Base-by-base conservation (phyloP, 257 asterid species). In the Buddleja alternifolia region DNA sequence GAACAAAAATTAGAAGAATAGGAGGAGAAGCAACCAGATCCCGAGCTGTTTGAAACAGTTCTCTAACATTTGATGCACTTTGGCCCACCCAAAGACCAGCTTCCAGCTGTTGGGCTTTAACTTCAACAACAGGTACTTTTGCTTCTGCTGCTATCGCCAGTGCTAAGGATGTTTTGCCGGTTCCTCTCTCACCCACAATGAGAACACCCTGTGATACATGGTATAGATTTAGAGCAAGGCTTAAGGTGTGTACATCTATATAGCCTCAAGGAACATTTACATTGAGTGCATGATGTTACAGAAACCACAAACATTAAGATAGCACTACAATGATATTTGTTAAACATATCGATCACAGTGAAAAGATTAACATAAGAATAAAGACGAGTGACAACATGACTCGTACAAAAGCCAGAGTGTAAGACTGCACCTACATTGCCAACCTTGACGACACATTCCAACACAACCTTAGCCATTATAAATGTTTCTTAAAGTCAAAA, bases 131-230 rank as follows among this genome's bases (percentile, higher is more conserved):
- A 40, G 99, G 99, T 54, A 93, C 99, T 80, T 82, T 93, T 16
- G 99, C 97, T 81, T 93, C 97, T 37, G 97, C 96, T 15, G 99
- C 97, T 70, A 93, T 90, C 63, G 99, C 99, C 79, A 88, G 72
- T 70, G 96, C 96, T n/a, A 93, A 91, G 66, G 96, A 85, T 55
- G 97, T 93, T 78, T 93, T 93, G 44, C 97, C 99, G 16, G 99
- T 90, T 79, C 96, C 99, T 79, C 95, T 85, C 86, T 93, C 99
- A 60, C 99, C 99, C 75, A 93, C 97, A 45, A 93, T 88, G 66
- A 93, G 99, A 75, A 93, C 99, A 54, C 97, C 99, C 99, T 90
- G 81, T 54, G 63, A 80, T 44, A 65, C 63, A 72, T 29, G 57
- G 73, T 16, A 58, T 54, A 40, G 60, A 66, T 16, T 57, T 77